Percentiles rank a stretch among this genome's conserved stretches.
These are phyloP conservation scores for Cyberlindnera euphorbiae DNA, from an alignment of 805 yeast genomes.

Conservation along the genomic window DNA sequence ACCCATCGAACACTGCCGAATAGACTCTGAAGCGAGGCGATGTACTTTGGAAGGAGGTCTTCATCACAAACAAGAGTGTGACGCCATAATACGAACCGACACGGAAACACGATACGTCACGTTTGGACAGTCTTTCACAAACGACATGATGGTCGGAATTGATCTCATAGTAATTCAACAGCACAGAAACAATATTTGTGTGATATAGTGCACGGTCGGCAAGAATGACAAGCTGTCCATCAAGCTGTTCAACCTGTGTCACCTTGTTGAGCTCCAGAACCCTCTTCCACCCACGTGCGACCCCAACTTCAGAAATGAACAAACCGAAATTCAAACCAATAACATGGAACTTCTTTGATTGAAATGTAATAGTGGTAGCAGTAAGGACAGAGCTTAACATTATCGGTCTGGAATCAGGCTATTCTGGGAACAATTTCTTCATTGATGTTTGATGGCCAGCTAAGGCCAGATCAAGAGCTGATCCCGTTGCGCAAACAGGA, in stretches of 20 bases:
- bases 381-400: conserved; percentile 38
- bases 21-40: conserved; percentile 50
- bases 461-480: conserved; percentile 43
- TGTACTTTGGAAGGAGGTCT: conserved; percentile 36
- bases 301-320: conserved; percentile 36
- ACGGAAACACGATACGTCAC: conserved; percentile 56
- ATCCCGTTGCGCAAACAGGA: conserved; percentile 47
- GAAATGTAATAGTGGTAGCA: conserved; percentile 40
- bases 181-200: conserved; percentile 56
- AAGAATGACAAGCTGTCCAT: conserved; percentile 51
- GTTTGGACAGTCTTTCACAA: conserved; percentile 46
- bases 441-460: conserved; percentile 30
- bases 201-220: conserved; percentile 56
- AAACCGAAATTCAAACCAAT: conserved; percentile 65
- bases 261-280: conserved; percentile 50
- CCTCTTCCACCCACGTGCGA: conserved; percentile 48
- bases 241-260: conserved; percentile 56
- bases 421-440: conserved; percentile 20
- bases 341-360: conserved; percentile 42
- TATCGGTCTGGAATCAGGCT: conserved; percentile 27
- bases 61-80: conserved; percentile 52
- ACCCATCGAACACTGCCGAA: conserved; percentile 51
- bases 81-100: conserved; percentile 66
- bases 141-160: conserved; percentile 32
- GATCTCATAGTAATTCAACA: conserved; percentile 50